Evolutionary conservation across 2,329 filamentous ascomycete species (phyloP), one percentile per base, ranked within the genome.

Genomic region (Fusarium succisae): DNA sequence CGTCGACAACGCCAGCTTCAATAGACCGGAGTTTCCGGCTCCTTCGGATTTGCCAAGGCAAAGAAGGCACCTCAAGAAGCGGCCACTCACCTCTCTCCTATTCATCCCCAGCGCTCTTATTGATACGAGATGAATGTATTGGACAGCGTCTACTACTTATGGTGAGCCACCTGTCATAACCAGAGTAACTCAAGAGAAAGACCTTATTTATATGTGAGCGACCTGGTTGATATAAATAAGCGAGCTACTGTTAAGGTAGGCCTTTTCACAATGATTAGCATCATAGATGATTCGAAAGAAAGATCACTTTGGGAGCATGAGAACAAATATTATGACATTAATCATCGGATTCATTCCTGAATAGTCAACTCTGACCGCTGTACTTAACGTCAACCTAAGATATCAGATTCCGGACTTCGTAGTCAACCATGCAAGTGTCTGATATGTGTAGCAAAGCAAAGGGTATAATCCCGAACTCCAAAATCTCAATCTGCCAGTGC

Each of bases 391-490:
- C 20, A 30, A 32, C 17, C n/a, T 37, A 28, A 20, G 11, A n/a
- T n/a, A 20, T 18, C 38, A 44, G 38, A n/a, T 48, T 28, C 48
- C 37, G 17, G 17, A 63, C 53, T 62, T 32, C 32, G 35, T 53
- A 13, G 28, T 26, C 58, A 48, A 41, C 35, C 43, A 50, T 59
- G 39, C 55, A 41, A 50, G 43, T 53, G 43, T 51, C 44, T 30
- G 26, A 45, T 51, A 30, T 24, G 43, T 50, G 37, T 32, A 58
- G 28, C 35, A 64, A 71, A 45, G 38, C 15, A 24, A 45, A 45
- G 38, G 12, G 44, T 53, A 30, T 35, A 44, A 35, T 54, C 58
- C 59, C 26, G 44, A 72, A 65, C 53, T 43, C 68, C 59, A 24
- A 62, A 30, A 14, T 13, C 37, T 39, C 55, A 22, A 22, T 56